phyloP scores from a whole-genome alignment of 2,329 filamentous ascomycete genomes.

The Exserohilum turcica region DNA sequence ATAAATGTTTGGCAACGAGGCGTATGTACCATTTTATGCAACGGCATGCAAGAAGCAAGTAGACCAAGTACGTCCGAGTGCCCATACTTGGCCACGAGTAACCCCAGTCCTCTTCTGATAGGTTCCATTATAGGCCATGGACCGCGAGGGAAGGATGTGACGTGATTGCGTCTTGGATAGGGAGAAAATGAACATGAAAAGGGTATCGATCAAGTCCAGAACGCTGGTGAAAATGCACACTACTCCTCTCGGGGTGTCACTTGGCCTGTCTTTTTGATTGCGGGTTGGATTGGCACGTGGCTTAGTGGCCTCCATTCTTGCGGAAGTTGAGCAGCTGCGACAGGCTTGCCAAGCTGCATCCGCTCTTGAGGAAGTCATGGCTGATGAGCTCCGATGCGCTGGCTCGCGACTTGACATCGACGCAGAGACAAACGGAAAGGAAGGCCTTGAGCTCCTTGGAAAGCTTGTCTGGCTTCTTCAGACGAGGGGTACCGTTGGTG shows the following conservation, averaged over 20 bases:
- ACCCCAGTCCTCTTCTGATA: background rate
- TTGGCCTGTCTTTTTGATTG: background rate
- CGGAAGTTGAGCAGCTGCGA: slow-evolving; percentile 84
- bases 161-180: background rate
- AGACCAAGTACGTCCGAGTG: background rate
- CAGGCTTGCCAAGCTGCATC: slow-evolving; percentile 81
- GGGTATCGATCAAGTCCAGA: slow-evolving; percentile 40
- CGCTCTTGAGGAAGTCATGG: slow-evolving; percentile 93
- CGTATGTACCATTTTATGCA: background rate
- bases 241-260: slow-evolving; percentile 8
- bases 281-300: background rate
- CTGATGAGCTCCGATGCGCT: slow-evolving; percentile 86
- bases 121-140: slow-evolving; percentile 1
- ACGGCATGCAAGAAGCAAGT: background rate
- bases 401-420: slow-evolving; percentile 92
- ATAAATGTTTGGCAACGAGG: background rate
- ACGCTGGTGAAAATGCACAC: slow-evolving; percentile 8
- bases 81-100: background rate
- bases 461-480: slow-evolving; percentile 98
- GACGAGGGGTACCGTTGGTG: slow-evolving; percentile 91
- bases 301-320: slow-evolving; percentile 66
- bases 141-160: background rate
- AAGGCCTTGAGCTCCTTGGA: slow-evolving; percentile 98
- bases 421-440: slow-evolving; percentile 92
- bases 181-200: slow-evolving; percentile 30